Evolutionary conservation across 73 alveolate genomes (phyloP), one percentile per base, ranked within the genome.

Genomic region (Paramecium pentaurelia): DNA sequence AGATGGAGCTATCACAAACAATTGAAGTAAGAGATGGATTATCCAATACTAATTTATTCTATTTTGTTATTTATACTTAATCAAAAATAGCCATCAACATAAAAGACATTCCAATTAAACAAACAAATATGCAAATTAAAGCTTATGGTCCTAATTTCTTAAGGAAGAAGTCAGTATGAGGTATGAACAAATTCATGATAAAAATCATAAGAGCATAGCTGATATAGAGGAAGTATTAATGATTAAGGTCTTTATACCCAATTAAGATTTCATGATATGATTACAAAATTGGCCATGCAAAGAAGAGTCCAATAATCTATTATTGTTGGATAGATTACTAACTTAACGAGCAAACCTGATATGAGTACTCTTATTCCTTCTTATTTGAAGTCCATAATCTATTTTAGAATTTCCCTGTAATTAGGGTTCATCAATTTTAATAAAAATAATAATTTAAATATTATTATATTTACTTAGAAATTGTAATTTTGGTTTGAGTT

Each of bases 221-320:
- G 22, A 68, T 32, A 27, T 34, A 32, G 5, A 75, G 1, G 22
- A 36, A n/a, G 34, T 22, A 40, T 75, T 37, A 75, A 8, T 54
- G 70, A 54, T 54, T 54, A 54, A 54, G 70, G 37, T 34, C 60
- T 8, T 75, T 22, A 32, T 40, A 34, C n/a, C 49, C 38, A 34
- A 37, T 40, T 22, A 75, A 18, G 8, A 75, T 75, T 22, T 34
- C 38, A 75, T 75, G 60, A 36, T 75, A 75, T 14, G 88, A 75
- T 32, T 37, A 18, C 8, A 75, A 22, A 14, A 75, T 75, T 37
- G 88, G 88, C 88, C 88, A 75, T 34, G 88, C 68, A 75, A 32
- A 75, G n/a, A 75, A 75, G 18, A 75, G 18, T 16, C 88, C 88
- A 37, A 75, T 75, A 34, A 75, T 75, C 88, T 75, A 75, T 30